These are phyloP conservation scores for Cyberlindnera mrakii DNA, from an alignment of 805 yeast genomes.

Conservation along the genomic window DNA sequence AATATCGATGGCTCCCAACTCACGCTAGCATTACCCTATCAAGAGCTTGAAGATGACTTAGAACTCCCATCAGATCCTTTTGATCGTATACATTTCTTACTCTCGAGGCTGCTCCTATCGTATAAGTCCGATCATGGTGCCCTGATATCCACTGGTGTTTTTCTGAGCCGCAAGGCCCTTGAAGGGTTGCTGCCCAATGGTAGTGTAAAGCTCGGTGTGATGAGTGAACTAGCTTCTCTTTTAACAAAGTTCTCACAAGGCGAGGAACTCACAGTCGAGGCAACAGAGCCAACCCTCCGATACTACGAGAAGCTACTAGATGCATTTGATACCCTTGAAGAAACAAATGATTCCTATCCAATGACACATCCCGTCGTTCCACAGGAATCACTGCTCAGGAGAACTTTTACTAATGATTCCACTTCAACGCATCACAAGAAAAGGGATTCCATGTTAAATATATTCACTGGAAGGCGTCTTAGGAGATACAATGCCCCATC, in stretches of 20 bases:
- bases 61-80: conserved; percentile 1
- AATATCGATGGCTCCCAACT: too few relatives aligned
- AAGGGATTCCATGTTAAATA: not conserved
- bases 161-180: conserved; percentile 7
- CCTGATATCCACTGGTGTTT: conserved; percentile 10
- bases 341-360: conserved; percentile 1
- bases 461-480: not conserved
- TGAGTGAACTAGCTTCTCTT: conserved; percentile 17
- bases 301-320: conserved; percentile 21
- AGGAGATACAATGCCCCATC: not conserved
- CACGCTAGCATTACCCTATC: too few relatives aligned
- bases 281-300: conserved; percentile 9
- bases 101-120: conserved; percentile 13
- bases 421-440: not conserved
- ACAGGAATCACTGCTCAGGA: not conserved
- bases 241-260: conserved; percentile 8
- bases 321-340: conserved; percentile 19
- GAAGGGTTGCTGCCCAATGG: conserved; percentile 16
- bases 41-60: too few relatives aligned
- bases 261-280: conserved; percentile 1
- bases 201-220: conserved; percentile 19
- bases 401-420: conserved; percentile 2
- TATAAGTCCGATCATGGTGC: conserved; percentile 17
- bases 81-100: conserved; percentile 6
- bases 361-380: not conserved